A percentile compares a stretch with the other conserved stretches of the same genome.
Evolutionary conservation across 1,139 yeast genomes (phyloP).

Genomic region (Taphrina confusa): DNA sequence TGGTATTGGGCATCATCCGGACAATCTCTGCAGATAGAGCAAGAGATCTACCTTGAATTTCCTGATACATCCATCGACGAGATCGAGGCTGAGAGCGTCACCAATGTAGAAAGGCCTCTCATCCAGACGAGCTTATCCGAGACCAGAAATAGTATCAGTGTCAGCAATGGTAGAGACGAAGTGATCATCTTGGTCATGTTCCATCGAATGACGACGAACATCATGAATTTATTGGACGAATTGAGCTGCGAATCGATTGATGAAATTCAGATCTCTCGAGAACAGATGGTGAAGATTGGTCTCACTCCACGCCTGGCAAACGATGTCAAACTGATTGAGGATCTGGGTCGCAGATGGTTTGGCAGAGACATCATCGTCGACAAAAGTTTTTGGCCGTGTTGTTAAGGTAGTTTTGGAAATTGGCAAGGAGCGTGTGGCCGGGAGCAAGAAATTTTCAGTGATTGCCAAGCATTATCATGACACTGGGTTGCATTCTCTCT

Average conservation of each 20-base stretch:
- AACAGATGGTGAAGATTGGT: conserved; percentile 21
- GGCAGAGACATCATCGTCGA: conserved; percentile 16
- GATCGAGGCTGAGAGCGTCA: background rate
- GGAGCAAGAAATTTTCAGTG: too few species aligned
- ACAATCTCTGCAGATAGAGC: background rate
- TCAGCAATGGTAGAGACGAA: conserved; percentile 23
- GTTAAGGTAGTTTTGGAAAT: too few species aligned
- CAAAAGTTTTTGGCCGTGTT: conserved; percentile 24
- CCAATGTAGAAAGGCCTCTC: background rate
- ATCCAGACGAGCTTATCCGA: conserved; percentile 1
- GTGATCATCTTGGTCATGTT: conserved; percentile 7
- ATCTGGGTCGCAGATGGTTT: conserved; percentile 5
- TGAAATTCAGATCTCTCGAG: conserved; percentile 9
- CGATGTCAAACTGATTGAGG: conserved; percentile 7
- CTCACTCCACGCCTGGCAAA: conserved; percentile 7
- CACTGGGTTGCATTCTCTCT: too few species aligned
- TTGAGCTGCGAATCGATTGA: conserved; percentile 15
- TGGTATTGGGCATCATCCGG: conserved; percentile 28
- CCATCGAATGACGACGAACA: conserved; percentile 17
- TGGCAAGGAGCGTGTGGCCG: too few species aligned
- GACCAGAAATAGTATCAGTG: background rate
- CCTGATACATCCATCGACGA: background rate
- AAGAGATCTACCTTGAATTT: conserved; percentile 5
- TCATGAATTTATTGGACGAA: conserved; percentile 11
- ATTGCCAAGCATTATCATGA: too few species aligned